A percentile compares a stretch with the other conserved stretches of the same genome.
Evolutionary conservation across 306 rosid species (phyloP).

Genomic region (Dalbergia oliveri): DNA sequence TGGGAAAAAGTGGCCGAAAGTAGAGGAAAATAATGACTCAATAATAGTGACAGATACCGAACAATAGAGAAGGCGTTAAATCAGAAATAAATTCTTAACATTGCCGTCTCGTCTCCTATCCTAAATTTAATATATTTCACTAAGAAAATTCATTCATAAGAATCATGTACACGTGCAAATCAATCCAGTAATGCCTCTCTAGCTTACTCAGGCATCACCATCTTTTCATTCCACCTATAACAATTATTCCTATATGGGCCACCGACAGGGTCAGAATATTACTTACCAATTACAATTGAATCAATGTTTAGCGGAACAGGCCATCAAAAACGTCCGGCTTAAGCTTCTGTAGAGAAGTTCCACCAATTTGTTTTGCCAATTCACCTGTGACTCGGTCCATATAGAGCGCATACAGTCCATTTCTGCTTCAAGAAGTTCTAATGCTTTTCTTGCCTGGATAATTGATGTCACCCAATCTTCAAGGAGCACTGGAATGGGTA

Average conservation of each 20-base stretch:
- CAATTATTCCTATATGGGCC: not conserved
- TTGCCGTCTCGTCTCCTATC: not conserved
- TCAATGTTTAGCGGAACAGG: slow-evolving; percentile 56
- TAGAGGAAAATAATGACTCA: not conserved
- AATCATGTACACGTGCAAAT: not conserved
- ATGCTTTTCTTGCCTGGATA: slow-evolving; percentile 72
- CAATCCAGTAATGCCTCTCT: not conserved
- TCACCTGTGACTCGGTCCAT: slow-evolving; percentile 86
- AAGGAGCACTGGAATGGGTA: slow-evolving; percentile 74
- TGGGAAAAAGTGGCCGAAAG: not conserved
- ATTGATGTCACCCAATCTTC: slow-evolving; percentile 87
- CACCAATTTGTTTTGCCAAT: slow-evolving; percentile 65
- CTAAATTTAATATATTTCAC: not conserved
- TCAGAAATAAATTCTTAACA: not conserved
- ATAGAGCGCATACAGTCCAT: slow-evolving; percentile 77
- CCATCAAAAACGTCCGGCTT: slow-evolving; percentile 63
- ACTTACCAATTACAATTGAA: not conserved
- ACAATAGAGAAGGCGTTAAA: not conserved
- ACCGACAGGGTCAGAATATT: not conserved
- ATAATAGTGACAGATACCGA: not conserved
- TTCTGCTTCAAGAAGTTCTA: slow-evolving; percentile 89
- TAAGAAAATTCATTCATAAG: not conserved
- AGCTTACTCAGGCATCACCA: slow-evolving; percentile 1
- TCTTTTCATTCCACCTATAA: not conserved
- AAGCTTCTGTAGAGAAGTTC: slow-evolving; percentile 63